Conservation (phyloP, 2,329 filamentous ascomycete genomes). For the Juglanconis juglandina region DNA sequence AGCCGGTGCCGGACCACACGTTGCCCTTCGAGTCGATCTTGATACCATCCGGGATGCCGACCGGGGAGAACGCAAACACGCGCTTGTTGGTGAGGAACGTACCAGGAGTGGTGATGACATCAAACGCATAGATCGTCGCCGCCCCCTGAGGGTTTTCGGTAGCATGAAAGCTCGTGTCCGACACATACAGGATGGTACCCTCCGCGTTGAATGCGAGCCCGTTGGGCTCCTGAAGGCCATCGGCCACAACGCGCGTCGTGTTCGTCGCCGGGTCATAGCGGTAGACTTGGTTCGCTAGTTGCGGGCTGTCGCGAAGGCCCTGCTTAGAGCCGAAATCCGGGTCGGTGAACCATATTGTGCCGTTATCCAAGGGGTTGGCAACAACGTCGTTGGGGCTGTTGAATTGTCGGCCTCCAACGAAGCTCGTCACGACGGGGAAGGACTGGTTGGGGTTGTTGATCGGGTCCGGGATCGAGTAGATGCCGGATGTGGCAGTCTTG, state of each 20-base stretch:
- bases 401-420: constrained; percentile 39
- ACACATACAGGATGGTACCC: constrained; percentile 41
- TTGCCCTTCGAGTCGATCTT: constrained; percentile 13
- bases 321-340: constrained; percentile 46
- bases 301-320: constrained; percentile 39
- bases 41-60: constrained; percentile 14
- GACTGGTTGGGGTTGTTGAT: constrained; percentile 21
- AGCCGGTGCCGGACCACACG: constrained; percentile 14
- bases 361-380: constrained; percentile 31
- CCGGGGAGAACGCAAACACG: constrained; percentile 14
- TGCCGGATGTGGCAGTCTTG: constrained; percentile 10
- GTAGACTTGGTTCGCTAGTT: constrained; percentile 46
- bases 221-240: constrained; percentile 45
- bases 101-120: background rate
- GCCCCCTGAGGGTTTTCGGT: constrained; percentile 3
- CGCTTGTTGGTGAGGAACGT: constrained; percentile 13
- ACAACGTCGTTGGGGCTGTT: constrained; percentile 49
- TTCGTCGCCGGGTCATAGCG: constrained; percentile 38
- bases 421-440: constrained; percentile 33
- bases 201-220: constrained; percentile 43
- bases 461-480: constrained; percentile 17
- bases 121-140: constrained; percentile 13
- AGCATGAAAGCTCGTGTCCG: constrained; percentile 30
- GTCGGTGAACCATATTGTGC: constrained; percentile 48
- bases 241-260: constrained; percentile 41